These are phyloP conservation scores for Aeminium ludgeri DNA, from an alignment of 495 filamentous ascomycete species.

Conservation along the genomic window DNA sequence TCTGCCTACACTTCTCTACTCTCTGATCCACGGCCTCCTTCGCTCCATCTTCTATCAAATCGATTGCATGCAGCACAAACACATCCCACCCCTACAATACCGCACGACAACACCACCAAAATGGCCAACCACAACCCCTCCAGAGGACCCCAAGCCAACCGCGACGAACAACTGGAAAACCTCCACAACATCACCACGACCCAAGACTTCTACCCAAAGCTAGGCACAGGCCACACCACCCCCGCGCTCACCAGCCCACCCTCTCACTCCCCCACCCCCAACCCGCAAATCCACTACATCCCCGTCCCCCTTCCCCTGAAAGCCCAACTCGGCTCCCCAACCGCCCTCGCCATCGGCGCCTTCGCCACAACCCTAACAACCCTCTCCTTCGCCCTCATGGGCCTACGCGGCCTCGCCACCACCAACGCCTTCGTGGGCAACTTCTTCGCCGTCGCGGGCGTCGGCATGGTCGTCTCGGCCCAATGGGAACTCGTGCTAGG, in stretches of 20 bases:
- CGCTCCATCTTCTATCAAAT: no score
- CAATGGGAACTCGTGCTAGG: conserved; percentile 36
- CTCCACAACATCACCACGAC: conserved; percentile 11
- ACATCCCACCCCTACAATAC: no score
- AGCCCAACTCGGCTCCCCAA: conserved; percentile 18
- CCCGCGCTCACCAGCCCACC: conserved; percentile 7
- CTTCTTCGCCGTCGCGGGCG: conserved; percentile 33
- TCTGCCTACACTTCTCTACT: no score
- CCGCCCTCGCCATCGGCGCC: conserved; percentile 33
- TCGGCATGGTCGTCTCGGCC: conserved; percentile 34
- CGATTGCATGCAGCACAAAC: no score
- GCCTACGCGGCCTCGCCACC: conserved; percentile 30
- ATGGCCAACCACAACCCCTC: no score
- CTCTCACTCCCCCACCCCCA: no score
- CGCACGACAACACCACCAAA: no score
- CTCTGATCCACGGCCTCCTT: no score
- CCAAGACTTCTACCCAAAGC: conserved; percentile 15
- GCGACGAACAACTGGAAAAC: conserved; percentile 18
- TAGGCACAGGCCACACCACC: conserved; percentile 5
- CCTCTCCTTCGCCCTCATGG: conserved; percentile 33
- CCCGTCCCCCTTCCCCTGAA: conserved; percentile 23
- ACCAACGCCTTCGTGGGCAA: conserved; percentile 34
- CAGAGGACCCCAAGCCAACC: no score
- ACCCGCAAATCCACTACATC: conserved; percentile 9
- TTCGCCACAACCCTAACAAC: conserved; percentile 36